These are phyloP conservation scores for Trebouxia gelatinosa DNA, from an alignment of 163 green algal species.

Conservation along the genomic window DNA sequence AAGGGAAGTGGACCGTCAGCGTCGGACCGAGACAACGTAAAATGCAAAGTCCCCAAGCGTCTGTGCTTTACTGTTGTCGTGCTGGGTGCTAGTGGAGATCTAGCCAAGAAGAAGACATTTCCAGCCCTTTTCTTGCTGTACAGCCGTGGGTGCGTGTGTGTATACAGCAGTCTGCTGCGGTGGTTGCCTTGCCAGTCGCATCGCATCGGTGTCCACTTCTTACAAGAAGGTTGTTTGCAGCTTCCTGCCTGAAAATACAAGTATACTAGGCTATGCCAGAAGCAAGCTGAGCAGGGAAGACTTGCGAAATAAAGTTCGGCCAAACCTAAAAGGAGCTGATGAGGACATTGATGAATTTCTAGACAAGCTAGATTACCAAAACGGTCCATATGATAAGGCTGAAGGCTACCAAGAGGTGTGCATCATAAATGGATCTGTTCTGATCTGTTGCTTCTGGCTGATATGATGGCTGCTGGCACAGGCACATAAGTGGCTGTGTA, in stretches of 20 bases:
- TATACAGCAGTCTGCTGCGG: background rate
- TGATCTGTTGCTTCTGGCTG: too few species aligned
- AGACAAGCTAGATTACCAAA: conserved; percentile 52
- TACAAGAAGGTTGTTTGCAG: conserved; percentile 33
- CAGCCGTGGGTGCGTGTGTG: conserved; percentile 50
- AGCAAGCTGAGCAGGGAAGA: conserved; percentile 64
- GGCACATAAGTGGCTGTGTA: conserved; percentile 44
- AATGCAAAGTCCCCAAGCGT: conserved; percentile 6
- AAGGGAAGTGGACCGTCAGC: background rate
- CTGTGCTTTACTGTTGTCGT: conserved; percentile 43
- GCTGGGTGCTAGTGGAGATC: conserved; percentile 74
- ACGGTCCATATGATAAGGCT: conserved; percentile 55
- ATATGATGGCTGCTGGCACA: too few species aligned
- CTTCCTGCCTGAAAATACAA: conserved; percentile 58
- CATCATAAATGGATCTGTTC: too few species aligned
- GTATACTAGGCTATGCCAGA: conserved; percentile 89
- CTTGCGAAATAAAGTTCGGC: conserved; percentile 63
- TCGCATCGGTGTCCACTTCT: background rate
- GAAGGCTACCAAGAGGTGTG: conserved; percentile 53
- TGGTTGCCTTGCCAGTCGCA: too few species aligned
- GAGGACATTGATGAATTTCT: conserved; percentile 64
- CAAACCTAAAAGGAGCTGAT: conserved; percentile 53
- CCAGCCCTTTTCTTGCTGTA: conserved; percentile 90
- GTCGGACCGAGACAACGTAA: conserved; percentile 25
- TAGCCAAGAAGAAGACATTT: conserved; percentile 97